Base-by-base conservation (phyloP, 2,329 filamentous ascomycete genomes). In the Fusarium domesticum region DNA sequence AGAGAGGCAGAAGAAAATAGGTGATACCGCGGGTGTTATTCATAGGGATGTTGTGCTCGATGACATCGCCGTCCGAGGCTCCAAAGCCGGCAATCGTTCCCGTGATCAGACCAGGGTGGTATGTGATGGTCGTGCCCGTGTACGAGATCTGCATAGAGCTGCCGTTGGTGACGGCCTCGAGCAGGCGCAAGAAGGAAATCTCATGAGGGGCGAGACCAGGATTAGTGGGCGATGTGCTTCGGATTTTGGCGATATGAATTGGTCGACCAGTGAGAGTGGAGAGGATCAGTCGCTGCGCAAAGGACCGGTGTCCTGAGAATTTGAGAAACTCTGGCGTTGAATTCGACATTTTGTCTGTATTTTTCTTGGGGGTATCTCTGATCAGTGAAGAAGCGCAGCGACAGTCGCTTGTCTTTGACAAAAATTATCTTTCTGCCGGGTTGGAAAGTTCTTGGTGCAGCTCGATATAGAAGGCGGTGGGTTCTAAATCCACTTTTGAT, bases 131-230 rank as follows among this genome's bases (percentile, higher is more conserved):
- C 0, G 93, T 97, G 64, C 93, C 93, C 2, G 90, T 96, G 71
- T 95, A 93, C 10, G 90, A 96, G 58, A 98, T 96, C 62, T 96
- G 91, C 71, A 97, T 89, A 43, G 87, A 84, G 45, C 87, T 88
- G 70, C 93, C 93, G 75, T 98, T 98, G 62, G 93, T 98, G 60
- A 98, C 78, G 56, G 89, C 80, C 68, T 97, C 93, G 62, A 98
- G 84, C 15, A 98, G 86, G 45, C 93, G 91, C 23, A 98, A 80
- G 68, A 98, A 92, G 36, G 93, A 97, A 60, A 97, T 84, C 71
- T 98, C 93, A 72, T 96, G 87, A 37, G 89, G 85, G 42, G 89
- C 85, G 42, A 98, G 86, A 60, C 93, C 93, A 1, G 93, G 91
- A 59, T 87, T 84, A 32, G 89, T 91, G 36, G 87, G 84, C 33